These are phyloP conservation scores for Pleurotus ostreatus DNA, from an alignment of 768 basidiomycete genomes.

Conservation along the genomic window DNA sequence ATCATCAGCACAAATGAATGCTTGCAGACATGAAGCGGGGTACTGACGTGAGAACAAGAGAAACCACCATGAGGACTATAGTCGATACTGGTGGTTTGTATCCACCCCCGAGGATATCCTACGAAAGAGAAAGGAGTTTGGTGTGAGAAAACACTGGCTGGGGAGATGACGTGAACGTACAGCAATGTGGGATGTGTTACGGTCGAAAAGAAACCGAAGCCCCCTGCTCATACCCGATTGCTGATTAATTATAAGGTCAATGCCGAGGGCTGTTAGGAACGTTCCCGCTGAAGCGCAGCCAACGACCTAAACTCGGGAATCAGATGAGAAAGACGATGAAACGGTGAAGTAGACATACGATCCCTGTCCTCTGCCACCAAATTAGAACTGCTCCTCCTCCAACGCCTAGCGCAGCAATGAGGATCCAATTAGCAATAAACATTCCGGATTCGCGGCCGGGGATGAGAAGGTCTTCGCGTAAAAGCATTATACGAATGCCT, in stretches of 20 bases:
- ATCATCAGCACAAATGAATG: neutral
- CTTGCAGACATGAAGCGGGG: neutral
- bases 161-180: constrained; percentile 28
- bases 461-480: constrained; percentile 48
- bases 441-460: constrained; percentile 18
- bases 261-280: constrained; percentile 51
- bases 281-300: constrained; percentile 58
- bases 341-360: constrained; percentile 30
- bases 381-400: constrained; percentile 38
- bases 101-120: constrained; percentile 45
- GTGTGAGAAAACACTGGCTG: neutral
- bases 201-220: constrained; percentile 59
- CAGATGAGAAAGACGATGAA: neutral
- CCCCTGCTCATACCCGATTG: constrained; percentile 64
- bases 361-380: constrained; percentile 40
- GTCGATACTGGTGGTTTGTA: constrained; percentile 51
- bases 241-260: constrained; percentile 52
- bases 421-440: constrained; percentile 49
- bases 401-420: constrained; percentile 42
- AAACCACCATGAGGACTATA: constrained; percentile 46
- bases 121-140: neutral
- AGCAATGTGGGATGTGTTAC: constrained; percentile 51
- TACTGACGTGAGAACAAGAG: constrained; percentile 55
- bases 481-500: constrained; percentile 49
- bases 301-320: constrained; percentile 26